These are phyloP conservation scores for Fusarium xyrophilum DNA, from an alignment of 2,329 filamentous ascomycete species.

Conservation along the genomic window DNA sequence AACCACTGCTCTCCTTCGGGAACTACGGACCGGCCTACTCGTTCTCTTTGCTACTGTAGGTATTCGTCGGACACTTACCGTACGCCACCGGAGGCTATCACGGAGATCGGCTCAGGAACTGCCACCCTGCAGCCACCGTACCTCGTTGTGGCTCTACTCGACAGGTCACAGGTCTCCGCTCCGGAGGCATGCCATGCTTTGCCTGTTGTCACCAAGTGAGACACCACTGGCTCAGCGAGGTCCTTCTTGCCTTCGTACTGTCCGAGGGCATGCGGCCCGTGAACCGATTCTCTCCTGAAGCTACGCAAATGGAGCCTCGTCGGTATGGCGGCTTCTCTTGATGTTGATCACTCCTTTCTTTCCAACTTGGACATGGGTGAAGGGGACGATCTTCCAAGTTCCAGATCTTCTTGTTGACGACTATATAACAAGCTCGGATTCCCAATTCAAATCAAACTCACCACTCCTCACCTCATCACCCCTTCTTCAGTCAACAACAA, in stretches of 20 bases:
- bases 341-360: slow-evolving; percentile 5
- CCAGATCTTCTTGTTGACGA: neutral
- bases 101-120: slow-evolving; percentile 11
- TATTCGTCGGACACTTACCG: neutral
- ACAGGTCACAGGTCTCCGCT: slow-evolving; percentile 7
- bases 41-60: neutral
- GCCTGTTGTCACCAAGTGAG: neutral
- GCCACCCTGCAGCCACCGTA: slow-evolving; percentile 3
- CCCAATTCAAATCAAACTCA: slow-evolving; percentile 18
- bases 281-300: slow-evolving; percentile 10
- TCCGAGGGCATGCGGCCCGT: slow-evolving; percentile 27
- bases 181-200: slow-evolving; percentile 2
- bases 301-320: slow-evolving; percentile 7
- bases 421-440: slow-evolving; percentile 26
- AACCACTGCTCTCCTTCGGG: slow-evolving; percentile 8
- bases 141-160: neutral
- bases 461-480: slow-evolving; percentile 17
- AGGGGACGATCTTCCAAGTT: neutral
- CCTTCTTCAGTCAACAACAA: slow-evolving; percentile 17
- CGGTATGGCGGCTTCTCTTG: slow-evolving; percentile 17
- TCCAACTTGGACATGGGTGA: neutral
- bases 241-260: neutral
- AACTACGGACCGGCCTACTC: slow-evolving; percentile 28
- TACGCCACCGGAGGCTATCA: slow-evolving; percentile 9
- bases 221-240: neutral